These are phyloP conservation scores for Russula sp. DNA, from an alignment of 768 basidiomycete species.

Conservation along the genomic window DNA sequence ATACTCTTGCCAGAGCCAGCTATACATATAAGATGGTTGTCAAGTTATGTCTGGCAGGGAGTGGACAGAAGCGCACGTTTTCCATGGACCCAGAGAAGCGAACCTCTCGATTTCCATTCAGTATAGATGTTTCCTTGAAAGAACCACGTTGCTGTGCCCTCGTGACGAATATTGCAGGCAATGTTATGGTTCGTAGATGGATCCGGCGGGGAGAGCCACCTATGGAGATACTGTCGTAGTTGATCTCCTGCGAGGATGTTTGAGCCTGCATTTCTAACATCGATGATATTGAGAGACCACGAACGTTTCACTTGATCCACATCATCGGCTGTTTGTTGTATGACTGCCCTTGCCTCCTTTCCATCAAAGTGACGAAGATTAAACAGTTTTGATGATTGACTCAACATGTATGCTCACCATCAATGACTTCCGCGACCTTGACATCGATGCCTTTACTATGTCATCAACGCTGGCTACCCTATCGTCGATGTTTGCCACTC, in stretches of 20 bases:
- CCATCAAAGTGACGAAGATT: too few relatives aligned
- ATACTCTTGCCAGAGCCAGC: conserved; percentile 17
- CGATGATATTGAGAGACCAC: background rate
- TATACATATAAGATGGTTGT: background rate
- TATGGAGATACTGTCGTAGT: background rate
- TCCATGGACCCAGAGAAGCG: conserved; percentile 14
- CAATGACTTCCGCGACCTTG: background rate
- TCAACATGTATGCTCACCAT: background rate
- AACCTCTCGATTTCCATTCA: background rate
- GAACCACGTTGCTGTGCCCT: conserved; percentile 8
- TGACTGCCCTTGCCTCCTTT: background rate
- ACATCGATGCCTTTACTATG: background rate
- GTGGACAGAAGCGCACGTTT: background rate
- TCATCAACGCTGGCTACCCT: background rate
- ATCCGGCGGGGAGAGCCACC: conserved; percentile 19
- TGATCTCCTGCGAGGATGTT: background rate
- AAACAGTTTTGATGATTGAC: too few relatives aligned
- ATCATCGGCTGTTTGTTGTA: background rate
- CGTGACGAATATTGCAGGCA: background rate
- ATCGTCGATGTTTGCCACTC: too few relatives aligned
- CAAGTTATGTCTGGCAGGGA: background rate
- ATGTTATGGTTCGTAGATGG: conserved; percentile 7
- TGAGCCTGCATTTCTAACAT: background rate
- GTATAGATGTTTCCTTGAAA: background rate
- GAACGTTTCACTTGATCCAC: background rate